Percentiles rank a stretch among this genome's conserved stretches.
phyloP scores from a whole-genome alignment of 2,329 filamentous ascomycete species.

The Colletotrichum sojae region DNA sequence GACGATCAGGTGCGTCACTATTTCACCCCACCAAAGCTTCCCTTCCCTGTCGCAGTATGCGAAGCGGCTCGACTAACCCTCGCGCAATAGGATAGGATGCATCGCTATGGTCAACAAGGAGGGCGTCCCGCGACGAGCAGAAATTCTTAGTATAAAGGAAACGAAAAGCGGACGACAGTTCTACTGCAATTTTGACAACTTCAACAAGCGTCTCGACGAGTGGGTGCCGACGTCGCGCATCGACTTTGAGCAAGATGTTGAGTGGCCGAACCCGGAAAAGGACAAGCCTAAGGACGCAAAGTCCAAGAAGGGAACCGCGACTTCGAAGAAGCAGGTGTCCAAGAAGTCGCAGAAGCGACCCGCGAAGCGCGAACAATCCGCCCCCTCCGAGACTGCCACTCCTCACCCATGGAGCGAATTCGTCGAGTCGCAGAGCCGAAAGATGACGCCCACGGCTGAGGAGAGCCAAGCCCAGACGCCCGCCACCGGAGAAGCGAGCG shows the following conservation, averaged over 20 bases:
- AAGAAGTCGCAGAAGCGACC: slow-evolving; percentile 73
- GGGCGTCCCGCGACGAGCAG: slow-evolving; percentile 89
- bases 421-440: slow-evolving; percentile 62
- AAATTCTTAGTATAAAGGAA: slow-evolving; percentile 95
- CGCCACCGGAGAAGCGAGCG: slow-evolving; percentile 58
- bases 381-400: slow-evolving; percentile 66
- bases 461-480: slow-evolving; percentile 62
- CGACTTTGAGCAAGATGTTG: slow-evolving; percentile 90
- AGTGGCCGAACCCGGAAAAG: slow-evolving; percentile 95
- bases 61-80: slow-evolving; percentile 9
- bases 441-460: slow-evolving; percentile 57
- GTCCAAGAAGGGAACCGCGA: slow-evolving; percentile 77
- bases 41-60: not conserved
- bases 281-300: slow-evolving; percentile 82
- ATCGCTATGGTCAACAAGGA: slow-evolving; percentile 78
- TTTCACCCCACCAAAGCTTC: slow-evolving; percentile 1
- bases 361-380: slow-evolving; percentile 69
- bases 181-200: slow-evolving; percentile 98
- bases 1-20: slow-evolving; percentile 77
- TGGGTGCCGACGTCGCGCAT: slow-evolving; percentile 90
- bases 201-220: slow-evolving; percentile 90
- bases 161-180: slow-evolving; percentile 90
- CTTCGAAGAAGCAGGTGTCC: slow-evolving; percentile 68
- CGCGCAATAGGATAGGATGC: slow-evolving; percentile 62
- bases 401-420: slow-evolving; percentile 69